A percentile compares a stretch with the other conserved stretches of the same genome.
These are phyloP conservation scores for Colletotrichum paranaense DNA, from an alignment of 2,329 filamentous ascomycete genomes.

Conservation along the genomic window DNA sequence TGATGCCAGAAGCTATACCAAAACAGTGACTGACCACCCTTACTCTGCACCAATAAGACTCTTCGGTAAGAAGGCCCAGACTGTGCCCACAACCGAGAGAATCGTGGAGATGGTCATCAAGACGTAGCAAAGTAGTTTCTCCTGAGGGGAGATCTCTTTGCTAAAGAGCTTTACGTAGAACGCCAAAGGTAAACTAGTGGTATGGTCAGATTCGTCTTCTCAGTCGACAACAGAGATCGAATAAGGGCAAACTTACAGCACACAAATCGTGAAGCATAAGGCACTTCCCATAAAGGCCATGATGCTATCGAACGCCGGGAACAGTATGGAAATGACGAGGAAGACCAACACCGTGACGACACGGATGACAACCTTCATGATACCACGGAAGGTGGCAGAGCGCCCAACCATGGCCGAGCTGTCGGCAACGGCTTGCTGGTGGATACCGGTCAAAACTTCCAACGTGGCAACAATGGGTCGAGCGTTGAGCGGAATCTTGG, in stretches of 20 bases:
- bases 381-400: conserved; percentile 65
- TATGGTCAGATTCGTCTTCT: background rate
- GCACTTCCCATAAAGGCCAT: conserved; percentile 92
- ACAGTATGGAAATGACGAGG: conserved; percentile 75
- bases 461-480: conserved; percentile 86
- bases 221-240: background rate
- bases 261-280: conserved; percentile 92
- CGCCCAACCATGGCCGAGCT: conserved; percentile 62
- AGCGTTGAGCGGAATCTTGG: conserved; percentile 92
- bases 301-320: conserved; percentile 87
- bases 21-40: conserved; percentile 19
- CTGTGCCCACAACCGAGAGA: conserved; percentile 81
- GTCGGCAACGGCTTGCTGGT: conserved; percentile 59
- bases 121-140: conserved; percentile 75
- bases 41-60: conserved; percentile 71
- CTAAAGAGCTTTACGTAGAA: conserved; percentile 94
- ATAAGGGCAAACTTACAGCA: conserved; percentile 66
- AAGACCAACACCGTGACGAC: conserved; percentile 77
- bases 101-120: conserved; percentile 77
- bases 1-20: conserved; percentile 1
- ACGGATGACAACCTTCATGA: conserved; percentile 71
- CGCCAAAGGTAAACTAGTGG: conserved; percentile 73
- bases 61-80: conserved; percentile 90
- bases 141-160: conserved; percentile 71
- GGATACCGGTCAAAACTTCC: conserved; percentile 83